Conservation (phyloP, 768 basidiomycete species). For the Tulasnella sp. region DNA sequence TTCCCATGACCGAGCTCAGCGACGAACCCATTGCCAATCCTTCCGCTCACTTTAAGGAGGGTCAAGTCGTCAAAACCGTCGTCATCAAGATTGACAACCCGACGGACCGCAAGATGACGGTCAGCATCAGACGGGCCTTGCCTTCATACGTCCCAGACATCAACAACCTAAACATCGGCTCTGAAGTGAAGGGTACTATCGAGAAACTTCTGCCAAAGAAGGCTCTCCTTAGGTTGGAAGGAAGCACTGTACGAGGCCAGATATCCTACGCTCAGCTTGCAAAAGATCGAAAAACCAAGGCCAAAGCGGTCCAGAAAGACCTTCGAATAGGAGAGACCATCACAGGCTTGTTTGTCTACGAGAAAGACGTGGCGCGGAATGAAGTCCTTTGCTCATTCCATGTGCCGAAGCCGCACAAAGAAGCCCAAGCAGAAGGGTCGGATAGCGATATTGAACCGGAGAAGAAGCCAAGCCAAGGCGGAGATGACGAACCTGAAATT, state of each 20-base stretch:
- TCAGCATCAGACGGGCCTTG: slow-evolving; percentile 77
- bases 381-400: slow-evolving; percentile 77
- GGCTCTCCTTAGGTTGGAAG: slow-evolving; percentile 48
- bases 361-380: slow-evolving; percentile 75
- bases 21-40: slow-evolving; percentile 50
- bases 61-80: slow-evolving; percentile 78
- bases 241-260: slow-evolving; percentile 63
- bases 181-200: slow-evolving; percentile 37
- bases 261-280: slow-evolving; percentile 85
- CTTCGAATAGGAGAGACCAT: slow-evolving; percentile 65
- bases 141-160: slow-evolving; percentile 51
- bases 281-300: slow-evolving; percentile 58
- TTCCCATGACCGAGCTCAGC: slow-evolving; percentile 77
- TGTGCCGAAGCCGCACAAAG: slow-evolving; percentile 27
- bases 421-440: background rate
- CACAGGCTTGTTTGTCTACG: slow-evolving; percentile 77
- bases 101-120: slow-evolving; percentile 53
- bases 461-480: background rate
- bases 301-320: slow-evolving; percentile 53
- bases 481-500: background rate
- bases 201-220: background rate
- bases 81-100: slow-evolving; percentile 57
- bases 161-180: slow-evolving; percentile 67
- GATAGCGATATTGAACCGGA: background rate
- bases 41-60: slow-evolving; percentile 57